Base-by-base conservation (phyloP, 768 basidiomycete genomes). In the Mycena alexandri region DNA sequence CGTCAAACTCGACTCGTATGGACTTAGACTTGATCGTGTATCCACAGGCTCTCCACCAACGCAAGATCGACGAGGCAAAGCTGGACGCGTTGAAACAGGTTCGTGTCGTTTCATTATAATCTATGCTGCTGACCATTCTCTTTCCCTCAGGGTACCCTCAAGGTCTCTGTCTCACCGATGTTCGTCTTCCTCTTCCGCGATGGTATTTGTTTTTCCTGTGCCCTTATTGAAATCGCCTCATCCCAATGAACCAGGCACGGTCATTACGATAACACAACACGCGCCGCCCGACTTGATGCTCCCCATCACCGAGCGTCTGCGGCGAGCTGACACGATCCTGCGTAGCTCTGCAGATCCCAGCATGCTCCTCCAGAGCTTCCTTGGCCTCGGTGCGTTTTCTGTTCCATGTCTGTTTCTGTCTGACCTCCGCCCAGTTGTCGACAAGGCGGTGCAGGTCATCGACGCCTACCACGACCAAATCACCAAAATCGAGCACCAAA, bases 401-500 rank as follows among this genome's bases (percentile, higher is more conserved):
- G 14, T 17, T 41, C 13, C 8, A 21, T 1, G 25, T 24, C 34
- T 33, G 29, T 36, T 16, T 9, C 25, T 17, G 6, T 41, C 44
- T 44, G n/a, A 50, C 44, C 33, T 21, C 36, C 24, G 5, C 42
- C 8, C 63, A 90, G 89, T 88, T 21, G 90, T 91, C 8, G 91
- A 92, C 75, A 83, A 86, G 38, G 83, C 87, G 0, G 74, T 92
- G 19, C 87, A 89, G 69, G 83, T 92, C 22, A 84, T 90, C 42
- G 90, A 91, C 61, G 86, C 88, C 66, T 92, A 90, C 74, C 89
- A 89, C 65, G 77, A 82, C 64, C 87, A 86, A 71, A 85, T 92
- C 47, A 79, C 86, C 54, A 77, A 85, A 69, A 81, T 90, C 34
- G 90, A 92, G 73, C 83, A 83, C 48, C 78, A 85, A 36, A 84